phyloP scores from a whole-genome alignment of 192 early-diverging fungal species.

The Spizellomyces sp. region DNA sequence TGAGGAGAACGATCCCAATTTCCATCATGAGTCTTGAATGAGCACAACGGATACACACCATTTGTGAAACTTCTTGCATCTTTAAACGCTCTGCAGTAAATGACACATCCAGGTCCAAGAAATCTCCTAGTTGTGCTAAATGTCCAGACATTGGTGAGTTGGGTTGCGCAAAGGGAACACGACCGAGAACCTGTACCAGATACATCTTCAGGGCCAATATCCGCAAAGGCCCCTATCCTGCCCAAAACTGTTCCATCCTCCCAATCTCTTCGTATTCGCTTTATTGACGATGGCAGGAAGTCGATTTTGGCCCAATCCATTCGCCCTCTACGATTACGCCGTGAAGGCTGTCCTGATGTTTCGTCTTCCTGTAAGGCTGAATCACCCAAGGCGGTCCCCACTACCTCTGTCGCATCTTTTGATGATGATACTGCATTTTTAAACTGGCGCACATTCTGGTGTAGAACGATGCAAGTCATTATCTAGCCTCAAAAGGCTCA shows the following conservation, averaged over 20 bases:
- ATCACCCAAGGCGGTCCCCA: background rate
- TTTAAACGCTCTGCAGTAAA: conserved; percentile 38
- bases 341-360: too few species aligned
- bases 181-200: background rate
- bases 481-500: too few species aligned
- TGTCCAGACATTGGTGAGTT: too few species aligned
- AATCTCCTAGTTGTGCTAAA: conserved; percentile 27
- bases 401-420: background rate
- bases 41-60: conserved; percentile 29
- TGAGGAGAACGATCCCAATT: background rate
- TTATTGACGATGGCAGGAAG: conserved; percentile 33
- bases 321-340: too few species aligned
- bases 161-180: too few species aligned
- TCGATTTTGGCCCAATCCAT: conserved; percentile 36
- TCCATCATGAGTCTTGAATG: background rate
- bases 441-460: background rate
- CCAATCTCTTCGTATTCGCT: conserved; percentile 40
- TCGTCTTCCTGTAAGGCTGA: too few species aligned
- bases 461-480: background rate
- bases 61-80: conserved; percentile 37
- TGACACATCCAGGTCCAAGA: conserved; percentile 36
- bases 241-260: conserved; percentile 23
- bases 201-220: conserved; percentile 25
- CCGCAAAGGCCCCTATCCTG: conserved; percentile 19
- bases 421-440: background rate